phyloP scores from a whole-genome alignment of 2,329 filamentous ascomycete genomes.

The Monilinia fructigena region DNA sequence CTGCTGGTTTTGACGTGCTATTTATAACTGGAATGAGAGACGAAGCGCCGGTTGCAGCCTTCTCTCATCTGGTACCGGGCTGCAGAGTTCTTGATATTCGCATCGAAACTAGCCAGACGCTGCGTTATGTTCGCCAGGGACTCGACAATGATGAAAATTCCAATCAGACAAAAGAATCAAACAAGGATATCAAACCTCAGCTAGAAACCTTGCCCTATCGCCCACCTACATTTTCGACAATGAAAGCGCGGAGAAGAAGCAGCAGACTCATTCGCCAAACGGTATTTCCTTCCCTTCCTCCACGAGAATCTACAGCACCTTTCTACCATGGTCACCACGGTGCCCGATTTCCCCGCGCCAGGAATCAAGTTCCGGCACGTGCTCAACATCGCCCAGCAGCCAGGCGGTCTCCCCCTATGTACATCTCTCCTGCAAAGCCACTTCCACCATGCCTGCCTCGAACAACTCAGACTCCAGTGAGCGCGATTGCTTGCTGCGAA shows the following conservation, averaged over 20 bases:
- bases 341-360: conserved; percentile 51
- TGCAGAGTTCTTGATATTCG: conserved; percentile 55
- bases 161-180: conserved; percentile 22
- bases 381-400: conserved; percentile 29
- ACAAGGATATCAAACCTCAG: conserved; percentile 31
- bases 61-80: conserved; percentile 55
- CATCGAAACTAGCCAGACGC: conserved; percentile 46
- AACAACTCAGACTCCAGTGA: conserved; percentile 46
- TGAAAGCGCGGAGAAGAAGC: conserved; percentile 44
- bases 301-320: conserved; percentile 49
- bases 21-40: conserved; percentile 57
- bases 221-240: conserved; percentile 53
- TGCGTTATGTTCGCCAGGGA: conserved; percentile 42
- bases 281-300: conserved; percentile 45
- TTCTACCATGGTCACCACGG: conserved; percentile 48
- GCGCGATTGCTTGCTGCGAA: conserved; percentile 53
- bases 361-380: conserved; percentile 58
- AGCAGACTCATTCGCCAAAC: conserved; percentile 45
- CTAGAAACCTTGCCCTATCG: conserved; percentile 37
- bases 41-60: conserved; percentile 52
- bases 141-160: conserved; percentile 25
- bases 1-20: conserved; percentile 51
- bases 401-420: conserved; percentile 47
- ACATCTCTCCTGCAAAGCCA: conserved; percentile 49
- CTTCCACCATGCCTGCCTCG: conserved; percentile 42